Conservation (phyloP, 2,329 filamentous ascomycete species). For the Onygena corvina region DNA sequence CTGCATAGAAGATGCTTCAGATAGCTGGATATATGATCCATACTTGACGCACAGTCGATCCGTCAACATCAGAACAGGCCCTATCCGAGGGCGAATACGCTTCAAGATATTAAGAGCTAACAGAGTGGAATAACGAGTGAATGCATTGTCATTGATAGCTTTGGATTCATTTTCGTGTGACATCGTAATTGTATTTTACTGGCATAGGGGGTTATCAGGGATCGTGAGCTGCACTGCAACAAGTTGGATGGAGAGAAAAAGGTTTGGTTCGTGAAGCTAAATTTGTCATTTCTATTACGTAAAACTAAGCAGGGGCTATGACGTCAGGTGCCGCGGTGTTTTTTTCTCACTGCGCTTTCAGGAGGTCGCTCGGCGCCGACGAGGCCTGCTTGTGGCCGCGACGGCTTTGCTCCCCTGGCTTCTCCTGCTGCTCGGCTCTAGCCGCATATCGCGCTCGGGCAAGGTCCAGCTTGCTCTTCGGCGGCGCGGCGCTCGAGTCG, state of each 20-base stretch:
- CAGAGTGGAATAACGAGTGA: no score
- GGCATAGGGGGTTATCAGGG: no score
- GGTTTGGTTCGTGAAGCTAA: background rate
- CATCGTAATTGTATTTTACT: no score
- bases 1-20: slow-evolving; percentile 33
- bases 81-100: no score
- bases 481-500: slow-evolving; percentile 16
- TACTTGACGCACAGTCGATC: no score
- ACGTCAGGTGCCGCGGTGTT: background rate
- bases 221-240: no score
- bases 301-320: background rate
- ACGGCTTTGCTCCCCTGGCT: background rate
- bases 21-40: slow-evolving; percentile 22
- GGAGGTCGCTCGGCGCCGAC: slow-evolving; percentile 5
- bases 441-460: slow-evolving; percentile 47
- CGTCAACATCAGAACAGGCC: no score
- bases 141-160: no score
- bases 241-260: background rate
- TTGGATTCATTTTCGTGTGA: no score
- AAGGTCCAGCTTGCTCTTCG: slow-evolving; percentile 44
- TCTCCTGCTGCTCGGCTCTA: slow-evolving; percentile 22
- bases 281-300: slow-evolving; percentile 3
- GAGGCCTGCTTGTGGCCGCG: slow-evolving; percentile 1
- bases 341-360: slow-evolving; percentile 12
- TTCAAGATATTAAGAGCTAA: no score